A percentile compares a stretch with the other conserved stretches of the same genome.
phyloP scores from a whole-genome alignment of 2,329 filamentous ascomycete species.

The Neonectria coccinea region DNA sequence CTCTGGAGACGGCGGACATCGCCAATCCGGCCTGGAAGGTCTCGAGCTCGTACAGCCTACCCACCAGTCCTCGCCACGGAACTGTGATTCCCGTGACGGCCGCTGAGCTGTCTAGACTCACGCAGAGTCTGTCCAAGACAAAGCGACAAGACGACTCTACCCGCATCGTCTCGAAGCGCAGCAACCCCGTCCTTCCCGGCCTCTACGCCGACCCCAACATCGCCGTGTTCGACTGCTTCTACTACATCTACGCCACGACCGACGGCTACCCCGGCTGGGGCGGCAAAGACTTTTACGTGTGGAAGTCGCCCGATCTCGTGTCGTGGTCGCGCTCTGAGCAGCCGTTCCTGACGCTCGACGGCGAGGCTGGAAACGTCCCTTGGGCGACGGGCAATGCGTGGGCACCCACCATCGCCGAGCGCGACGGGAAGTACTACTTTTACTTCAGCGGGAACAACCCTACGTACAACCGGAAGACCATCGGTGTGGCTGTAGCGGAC shows the following conservation, averaged over 20 bases:
- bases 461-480: constrained; percentile 65
- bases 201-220: constrained; percentile 62
- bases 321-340: constrained; percentile 55
- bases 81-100: constrained; percentile 65
- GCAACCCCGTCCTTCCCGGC: constrained; percentile 53
- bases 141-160: constrained; percentile 4
- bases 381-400: constrained; percentile 76
- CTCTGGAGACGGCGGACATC: constrained; percentile 63
- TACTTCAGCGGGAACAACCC: constrained; percentile 69
- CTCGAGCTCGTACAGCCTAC: constrained; percentile 58
- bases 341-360: constrained; percentile 59
- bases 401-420: constrained; percentile 72
- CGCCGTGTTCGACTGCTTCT: constrained; percentile 55
- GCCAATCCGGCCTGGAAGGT: constrained; percentile 62
- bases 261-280: constrained; percentile 60
- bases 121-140: constrained; percentile 6
- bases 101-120: constrained; percentile 31
- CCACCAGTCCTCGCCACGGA: constrained; percentile 63
- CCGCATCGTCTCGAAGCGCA: constrained; percentile 25
- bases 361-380: constrained; percentile 64
- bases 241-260: constrained; percentile 61
- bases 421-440: constrained; percentile 72
- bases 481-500: constrained; percentile 69
- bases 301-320: constrained; percentile 58
- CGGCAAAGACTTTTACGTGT: constrained; percentile 60